Evolutionary conservation across 2,329 filamentous ascomycete genomes (phyloP), one percentile per base, ranked within the genome.

Genomic region (Periglandula ipomoeae): DNA sequence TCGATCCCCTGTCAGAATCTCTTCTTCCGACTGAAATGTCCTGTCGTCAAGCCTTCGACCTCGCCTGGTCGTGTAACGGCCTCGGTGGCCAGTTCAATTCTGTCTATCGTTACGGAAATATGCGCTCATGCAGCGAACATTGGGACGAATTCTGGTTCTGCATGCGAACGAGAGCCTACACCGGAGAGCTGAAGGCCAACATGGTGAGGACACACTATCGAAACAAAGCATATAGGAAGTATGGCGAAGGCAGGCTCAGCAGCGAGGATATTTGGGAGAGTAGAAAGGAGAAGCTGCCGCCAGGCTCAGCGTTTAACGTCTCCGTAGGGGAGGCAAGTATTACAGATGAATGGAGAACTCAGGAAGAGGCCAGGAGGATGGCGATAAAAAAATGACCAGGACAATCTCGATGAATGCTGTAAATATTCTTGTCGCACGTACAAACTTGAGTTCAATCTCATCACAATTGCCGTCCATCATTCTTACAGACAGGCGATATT

Each of bases 81-180:
- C 74, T 95, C 8, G 90, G 89, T 47, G 89, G 91, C 1, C 90
- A 97, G 65, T 95, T 90, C 74, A 89, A 87, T 60, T 82, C 89
- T 60, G 78, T 97, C 34, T 98, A 97, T 74, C 85, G 93, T 35
- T 84, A 89, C 62, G 93, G 93, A 53, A 71, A 74, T 38, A 71
- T 95, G 60, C 80, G 84, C 40, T 76, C 79, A 3, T 98, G 93
- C 74, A 80, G 75, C 53, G 85, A 94, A 56, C 83, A 89, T 54
- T 96, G 91, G 89, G 79, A 84, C 52, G 87, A 95, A 66, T 97
- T 95, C 68, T 95, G 90, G 87, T 91, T 96, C 70, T 98, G 93
- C 74, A 96, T 97, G 90, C 83, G 87, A 55, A 83, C 82, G 34
- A 82, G 85, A 59, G 75, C 76, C 2, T 81, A 81, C 60, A 66